Base-by-base conservation (phyloP, 441 rosid genomes). In the Pelargonium citronellum region DNA sequence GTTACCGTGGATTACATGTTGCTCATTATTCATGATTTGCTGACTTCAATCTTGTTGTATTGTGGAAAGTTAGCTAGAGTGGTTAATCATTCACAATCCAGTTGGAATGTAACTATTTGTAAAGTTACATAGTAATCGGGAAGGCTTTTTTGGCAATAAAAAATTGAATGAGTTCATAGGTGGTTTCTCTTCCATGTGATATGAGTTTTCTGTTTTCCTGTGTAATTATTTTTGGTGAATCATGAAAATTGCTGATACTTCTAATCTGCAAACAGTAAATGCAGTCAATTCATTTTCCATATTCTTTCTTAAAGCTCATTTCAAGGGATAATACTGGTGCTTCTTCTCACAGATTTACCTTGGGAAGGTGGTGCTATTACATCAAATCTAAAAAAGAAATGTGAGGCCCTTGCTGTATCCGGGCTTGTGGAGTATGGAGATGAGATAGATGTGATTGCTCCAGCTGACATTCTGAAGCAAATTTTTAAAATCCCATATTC, bases 401-500 rank as follows among this genome's bases (percentile, higher is more conserved):
- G 91, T 73, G 98, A 93, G 81, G 90, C 92, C 9, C 97, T 93
- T 70, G 98, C 97, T 19, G 92, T 93, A 12, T 83, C 89, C 66
- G 98, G 98, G 73, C 83, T 93, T 79, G 98, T 81, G 16, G 96
- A 93, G 72, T 91, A 91, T 73, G 98, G 97, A 11, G 98, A 91
- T 79, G 96, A 93, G 80, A 86, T 93, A 58, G 98, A 93, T 70
- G 95, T 93, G 72, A 89, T 93, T 68, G 96, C 97, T 68, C 87
- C 97, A 0, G 80, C 91, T 73, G 98, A 93, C 79, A 89, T 93
- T 78, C 79, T 93, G 74, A 93, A 93, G 82, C 98, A 93, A 79
- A 89, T 93, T 16, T 93, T 93, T 79, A 93, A 91, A 83, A 93
- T 93, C 73, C 97, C 98, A 60, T 93, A 93, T 77, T 93, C 95